Base-by-base conservation (phyloP, 2,329 filamentous ascomycete genomes). In the Colletotrichum noveboracense region DNA sequence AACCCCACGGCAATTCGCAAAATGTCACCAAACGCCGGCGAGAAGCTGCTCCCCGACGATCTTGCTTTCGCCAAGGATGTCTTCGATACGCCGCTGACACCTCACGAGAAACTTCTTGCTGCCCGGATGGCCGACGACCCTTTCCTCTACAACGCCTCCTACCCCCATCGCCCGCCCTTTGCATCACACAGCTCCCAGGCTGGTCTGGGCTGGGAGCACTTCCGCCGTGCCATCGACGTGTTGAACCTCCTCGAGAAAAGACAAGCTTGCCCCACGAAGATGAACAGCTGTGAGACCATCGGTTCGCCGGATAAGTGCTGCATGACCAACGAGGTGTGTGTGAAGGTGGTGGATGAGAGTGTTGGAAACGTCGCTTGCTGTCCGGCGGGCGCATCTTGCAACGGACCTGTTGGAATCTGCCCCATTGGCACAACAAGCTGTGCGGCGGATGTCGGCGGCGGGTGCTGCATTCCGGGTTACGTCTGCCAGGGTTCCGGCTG, bases 321-420 rank as follows among this genome's bases (percentile, higher is more conserved):
- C 82, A 86, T 88, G 26, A 86, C 87, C n/a, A 89, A 88, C 18
- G 92, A 93, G 78, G 90, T 88, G 9, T 97, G 95, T 81, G 91
- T 94, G 62, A 83, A 85, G 28, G 91, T 95, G 6, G 82, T 88
- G 36, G 91, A 94, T 82, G 89, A 90, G 7, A 90, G 89, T 1
- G 86, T 93, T 32, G 93, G 93, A 9, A 90, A 91, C 60, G 91
- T 96, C 3, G 94, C 94, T 5, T 97, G 95, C 83, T 97, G 95
- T 84, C 93, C 93, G 0, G 81, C 86, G 43, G 94, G 94, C 5
- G 85, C 87, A 58, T 89, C 83, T 7, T 96, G 94, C 82, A 89
- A 89, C 5, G 93, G 93, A 12, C 85, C 85, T 2, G 91, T 96
- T 7, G 90, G 89, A 1, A 81, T 81, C n/a, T 96, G 94, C 78